phyloP scores from a whole-genome alignment of 192 early-diverging fungal genomes.

The Gamsiella multidivaricata region DNA sequence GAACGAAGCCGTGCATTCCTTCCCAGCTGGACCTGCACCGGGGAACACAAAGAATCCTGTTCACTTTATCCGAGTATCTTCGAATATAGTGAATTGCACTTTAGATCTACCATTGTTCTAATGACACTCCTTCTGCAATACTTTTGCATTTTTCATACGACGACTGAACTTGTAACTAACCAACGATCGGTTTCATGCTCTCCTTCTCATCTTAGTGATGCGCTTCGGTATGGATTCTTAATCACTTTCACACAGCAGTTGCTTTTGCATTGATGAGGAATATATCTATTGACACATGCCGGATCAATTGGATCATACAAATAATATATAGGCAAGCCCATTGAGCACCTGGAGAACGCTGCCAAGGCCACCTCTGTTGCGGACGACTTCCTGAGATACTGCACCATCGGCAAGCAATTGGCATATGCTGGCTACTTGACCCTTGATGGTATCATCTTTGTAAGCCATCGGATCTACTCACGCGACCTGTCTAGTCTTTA shows the following conservation, averaged over 20 bases:
- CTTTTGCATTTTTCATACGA: no score
- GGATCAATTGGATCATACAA: not conserved
- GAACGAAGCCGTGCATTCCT: no score
- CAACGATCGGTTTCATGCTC: not conserved
- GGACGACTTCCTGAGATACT: conserved; percentile 69
- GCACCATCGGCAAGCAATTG: conserved; percentile 66
- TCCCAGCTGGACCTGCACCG: no score
- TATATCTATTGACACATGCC: not conserved
- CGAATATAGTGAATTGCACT: not conserved
- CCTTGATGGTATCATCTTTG: conserved; percentile 73
- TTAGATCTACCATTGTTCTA: not conserved
- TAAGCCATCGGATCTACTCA: conserved; percentile 50
- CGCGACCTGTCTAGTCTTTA: no score
- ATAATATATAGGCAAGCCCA: conserved; percentile 58
- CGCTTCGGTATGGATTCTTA: conserved; percentile 60
- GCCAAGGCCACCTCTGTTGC: conserved; percentile 62
- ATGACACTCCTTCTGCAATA: no score
- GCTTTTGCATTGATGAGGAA: not conserved
- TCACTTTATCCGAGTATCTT: conserved; percentile 20
- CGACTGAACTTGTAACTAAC: no score
- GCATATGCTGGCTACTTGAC: conserved; percentile 71
- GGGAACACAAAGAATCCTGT: not conserved
- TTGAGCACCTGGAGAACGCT: conserved; percentile 73
- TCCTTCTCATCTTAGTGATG: conserved; percentile 59
- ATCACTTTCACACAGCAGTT: not conserved